Evolutionary conservation across 208 protist species (phyloP).

Genomic region (Acanthamoeba healyi): DNA sequence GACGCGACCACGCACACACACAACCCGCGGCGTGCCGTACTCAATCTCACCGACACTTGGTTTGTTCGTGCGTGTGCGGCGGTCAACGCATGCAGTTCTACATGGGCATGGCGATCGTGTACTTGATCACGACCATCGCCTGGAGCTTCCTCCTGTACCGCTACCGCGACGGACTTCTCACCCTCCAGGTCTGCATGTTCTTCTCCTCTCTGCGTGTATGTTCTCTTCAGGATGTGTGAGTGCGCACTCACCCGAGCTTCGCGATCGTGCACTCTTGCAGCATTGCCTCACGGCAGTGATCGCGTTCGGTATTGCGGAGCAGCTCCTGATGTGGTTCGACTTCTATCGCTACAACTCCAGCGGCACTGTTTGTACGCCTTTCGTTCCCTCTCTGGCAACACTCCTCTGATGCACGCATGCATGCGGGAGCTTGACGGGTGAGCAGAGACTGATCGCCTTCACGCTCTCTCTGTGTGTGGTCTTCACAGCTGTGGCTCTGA

Average conservation of each 20-base stretch:
- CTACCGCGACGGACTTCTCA: conserved; percentile 2
- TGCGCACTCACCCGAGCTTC: background rate
- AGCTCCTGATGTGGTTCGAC: conserved; percentile 15
- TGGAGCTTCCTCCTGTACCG: conserved; percentile 51
- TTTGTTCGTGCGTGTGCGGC: too few relatives aligned
- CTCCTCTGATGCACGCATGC: background rate
- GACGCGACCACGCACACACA: too few relatives aligned
- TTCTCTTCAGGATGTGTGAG: too few relatives aligned
- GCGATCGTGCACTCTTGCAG: background rate
- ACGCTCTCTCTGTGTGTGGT: background rate
- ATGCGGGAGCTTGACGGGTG: background rate
- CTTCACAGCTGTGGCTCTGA: conserved; percentile 17
- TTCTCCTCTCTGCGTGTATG: background rate
- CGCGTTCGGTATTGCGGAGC: conserved; percentile 22
- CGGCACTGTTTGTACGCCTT: conserved; percentile 43
- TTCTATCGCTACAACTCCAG: conserved; percentile 30
- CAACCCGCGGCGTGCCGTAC: too few relatives aligned
- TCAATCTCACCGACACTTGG: too few relatives aligned
- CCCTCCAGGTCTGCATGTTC: background rate
- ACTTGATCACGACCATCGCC: background rate
- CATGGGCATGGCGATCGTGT: background rate
- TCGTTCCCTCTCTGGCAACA: background rate
- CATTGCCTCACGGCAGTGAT: conserved; percentile 19
- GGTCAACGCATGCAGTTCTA: background rate
- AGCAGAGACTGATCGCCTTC: background rate